Conservation (phyloP, 2,329 filamentous ascomycete genomes). For the Hypoxylon sp. region DNA sequence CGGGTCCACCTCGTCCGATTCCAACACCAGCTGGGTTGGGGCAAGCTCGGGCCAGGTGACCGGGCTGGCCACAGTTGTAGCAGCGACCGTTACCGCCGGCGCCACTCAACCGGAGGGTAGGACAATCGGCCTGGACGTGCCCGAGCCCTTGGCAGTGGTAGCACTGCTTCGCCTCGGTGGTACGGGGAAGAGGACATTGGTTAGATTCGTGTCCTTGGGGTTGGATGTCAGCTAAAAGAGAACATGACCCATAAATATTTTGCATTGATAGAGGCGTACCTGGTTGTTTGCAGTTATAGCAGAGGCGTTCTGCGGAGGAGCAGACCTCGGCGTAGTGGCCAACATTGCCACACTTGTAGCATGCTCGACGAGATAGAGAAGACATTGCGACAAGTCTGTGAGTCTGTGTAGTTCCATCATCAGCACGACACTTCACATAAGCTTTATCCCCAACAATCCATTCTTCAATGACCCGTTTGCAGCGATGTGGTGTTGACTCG, state of each 20-base stretch:
- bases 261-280: conserved; percentile 61
- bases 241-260: not conserved
- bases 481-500: conserved; percentile 52
- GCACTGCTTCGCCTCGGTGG: conserved; percentile 99
- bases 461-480: conserved; percentile 51
- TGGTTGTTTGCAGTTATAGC: conserved; percentile 99
- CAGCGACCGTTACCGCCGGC: conserved; percentile 87
- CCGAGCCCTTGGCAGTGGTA: conserved; percentile 99
- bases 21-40: conserved; percentile 76
- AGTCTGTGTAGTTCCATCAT: conserved; percentile 54
- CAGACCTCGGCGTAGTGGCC: conserved; percentile 90
- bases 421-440: conserved; percentile 56
- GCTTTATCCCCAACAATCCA: conserved; percentile 48
- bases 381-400: conserved; percentile 71
- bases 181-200: conserved; percentile 94
- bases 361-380: conserved; percentile 84
- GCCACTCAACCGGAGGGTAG: conserved; percentile 91
- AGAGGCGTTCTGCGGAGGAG: conserved; percentile 97
- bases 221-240: conserved; percentile 33
- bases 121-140: conserved; percentile 98
- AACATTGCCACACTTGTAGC: conserved; percentile 87
- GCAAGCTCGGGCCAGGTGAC: conserved; percentile 94
- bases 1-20: conserved; percentile 76
- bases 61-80: conserved; percentile 95
- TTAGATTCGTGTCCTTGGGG: conserved; percentile 92